Base-by-base conservation (phyloP, 306 rosid genomes). In the Heteromeles arbutifolia region DNA sequence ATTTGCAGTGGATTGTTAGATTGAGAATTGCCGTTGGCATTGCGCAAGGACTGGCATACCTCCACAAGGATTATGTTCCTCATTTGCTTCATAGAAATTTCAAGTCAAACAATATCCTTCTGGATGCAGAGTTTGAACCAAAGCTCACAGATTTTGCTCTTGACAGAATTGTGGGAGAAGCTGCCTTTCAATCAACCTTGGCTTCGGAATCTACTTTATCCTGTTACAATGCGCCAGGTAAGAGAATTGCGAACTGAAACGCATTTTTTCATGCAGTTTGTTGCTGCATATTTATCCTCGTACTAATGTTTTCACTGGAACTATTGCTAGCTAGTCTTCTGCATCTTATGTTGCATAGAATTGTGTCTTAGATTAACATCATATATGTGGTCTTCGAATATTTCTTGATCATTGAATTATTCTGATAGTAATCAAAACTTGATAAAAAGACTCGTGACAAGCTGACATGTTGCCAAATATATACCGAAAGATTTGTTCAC, bases 211-310 rank as follows among this genome's bases (percentile, higher is more conserved):
- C 96, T 73, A 78, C 92, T 52, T 81, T 82, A 73, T 92, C 99
- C 5, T 92, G 99, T 78, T 95, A 90, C 78, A 87, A 76, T 74
- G 92, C 99, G 59, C 97, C 99, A 84, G 99, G 99, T 92, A 89
- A 57, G 59, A 81, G 25, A 73, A 57, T 32, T 54, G 9, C 8
- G 11, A 24, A 56, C 12, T n/a, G 32, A 10, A 32, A 18, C 10
- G 13, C 5, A 34, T 56, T 22, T 37, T 56, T 9, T 4, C 31
- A 11, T 48, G 54, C 6, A 48, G 62, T 56, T n/a, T 56, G 61
- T 37, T 21, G 65, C 75, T 12, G 15, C 22, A 44, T 56, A 59
- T 69, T 62, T 70, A 43, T 70, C 9, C 74, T 52, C 3, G 3
- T 70, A 21, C 29, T 12, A 21, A 3, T 59, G 31, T 59, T 24